phyloP scores from a whole-genome alignment of 208 protist genomes.

The Leishmania arabica region DNA sequence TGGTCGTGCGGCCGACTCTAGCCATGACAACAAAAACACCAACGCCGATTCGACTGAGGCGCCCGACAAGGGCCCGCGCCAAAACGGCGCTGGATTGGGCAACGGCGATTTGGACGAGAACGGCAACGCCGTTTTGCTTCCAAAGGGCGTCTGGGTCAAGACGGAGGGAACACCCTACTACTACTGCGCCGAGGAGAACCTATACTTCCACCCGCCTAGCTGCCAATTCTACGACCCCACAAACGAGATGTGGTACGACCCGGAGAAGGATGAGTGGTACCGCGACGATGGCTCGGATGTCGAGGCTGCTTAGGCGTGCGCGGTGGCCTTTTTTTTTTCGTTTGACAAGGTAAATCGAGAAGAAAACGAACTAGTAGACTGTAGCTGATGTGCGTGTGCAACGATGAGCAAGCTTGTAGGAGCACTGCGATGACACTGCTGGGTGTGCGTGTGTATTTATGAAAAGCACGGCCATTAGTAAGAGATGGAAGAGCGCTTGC shows the following conservation, averaged over 20 bases:
- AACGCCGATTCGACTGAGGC: slow-evolving; percentile 26
- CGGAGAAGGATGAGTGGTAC: slow-evolving; percentile 90
- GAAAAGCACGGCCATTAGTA: too few relatives aligned
- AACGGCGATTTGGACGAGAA: slow-evolving; percentile 46
- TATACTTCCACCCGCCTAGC: slow-evolving; percentile 91
- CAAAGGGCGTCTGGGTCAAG: slow-evolving; percentile 79
- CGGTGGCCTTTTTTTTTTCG: neutral
- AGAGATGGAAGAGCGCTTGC: neutral
- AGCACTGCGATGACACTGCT: neutral
- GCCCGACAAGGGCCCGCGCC: slow-evolving; percentile 24
- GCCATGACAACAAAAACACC: slow-evolving; percentile 11
- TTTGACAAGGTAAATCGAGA: neutral
- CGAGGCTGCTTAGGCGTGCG: slow-evolving; percentile 20
- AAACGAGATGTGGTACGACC: slow-evolving; percentile 92
- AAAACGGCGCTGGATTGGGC: slow-evolving; percentile 9
- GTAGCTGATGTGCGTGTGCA: neutral
- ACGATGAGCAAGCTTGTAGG: neutral
- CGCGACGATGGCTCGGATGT: slow-evolving; percentile 49
- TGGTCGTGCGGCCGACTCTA: slow-evolving; percentile 26
- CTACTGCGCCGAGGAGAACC: slow-evolving; percentile 84
- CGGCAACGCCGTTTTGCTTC: slow-evolving; percentile 63
- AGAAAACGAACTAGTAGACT: neutral
- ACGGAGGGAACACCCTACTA: slow-evolving; percentile 89
- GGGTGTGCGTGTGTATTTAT: neutral
- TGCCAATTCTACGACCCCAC: slow-evolving; percentile 91